Evolutionary conservation across 106 monocot species (phyloP).

Genomic region (Dioscorea dumetorum): DNA sequence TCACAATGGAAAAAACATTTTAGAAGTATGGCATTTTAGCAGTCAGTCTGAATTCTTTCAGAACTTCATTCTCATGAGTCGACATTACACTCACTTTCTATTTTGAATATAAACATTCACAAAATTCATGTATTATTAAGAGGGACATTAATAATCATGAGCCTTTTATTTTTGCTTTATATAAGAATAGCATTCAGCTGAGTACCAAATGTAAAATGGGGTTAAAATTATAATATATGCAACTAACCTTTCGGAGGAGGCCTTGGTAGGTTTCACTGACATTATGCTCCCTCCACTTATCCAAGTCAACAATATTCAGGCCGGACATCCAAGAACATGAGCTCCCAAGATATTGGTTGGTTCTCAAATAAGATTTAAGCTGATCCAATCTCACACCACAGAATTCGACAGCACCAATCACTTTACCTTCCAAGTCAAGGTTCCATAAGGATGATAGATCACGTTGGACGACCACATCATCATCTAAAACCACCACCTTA

Average conservation of each 20-base stretch:
- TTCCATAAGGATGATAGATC: conserved; percentile 61
- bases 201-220: too few relatives aligned
- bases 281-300: conserved; percentile 59
- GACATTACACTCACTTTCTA: too few relatives aligned
- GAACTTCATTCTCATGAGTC: too few relatives aligned
- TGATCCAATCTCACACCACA: conserved; percentile 46
- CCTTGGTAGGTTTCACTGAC: conserved; percentile 29
- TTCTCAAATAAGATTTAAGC: conserved; percentile 26
- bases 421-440: conserved; percentile 60
- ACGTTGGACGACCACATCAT: conserved; percentile 64
- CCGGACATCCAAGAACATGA: conserved; percentile 69
- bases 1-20: neutral
- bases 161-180: too few relatives aligned
- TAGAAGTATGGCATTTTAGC: neutral
- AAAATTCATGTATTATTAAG: too few relatives aligned
- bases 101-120: too few relatives aligned
- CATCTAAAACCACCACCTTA: conserved; percentile 56
- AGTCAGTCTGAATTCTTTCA: too few relatives aligned
- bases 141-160: too few relatives aligned
- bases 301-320: conserved; percentile 58
- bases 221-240: neutral
- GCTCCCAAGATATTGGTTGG: conserved; percentile 18
- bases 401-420: conserved; percentile 52
- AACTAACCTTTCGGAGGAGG: conserved; percentile 41
- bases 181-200: too few relatives aligned